These are phyloP conservation scores for Albizia julibrissin DNA, from an alignment of 306 rosid genomes.

Conservation along the genomic window DNA sequence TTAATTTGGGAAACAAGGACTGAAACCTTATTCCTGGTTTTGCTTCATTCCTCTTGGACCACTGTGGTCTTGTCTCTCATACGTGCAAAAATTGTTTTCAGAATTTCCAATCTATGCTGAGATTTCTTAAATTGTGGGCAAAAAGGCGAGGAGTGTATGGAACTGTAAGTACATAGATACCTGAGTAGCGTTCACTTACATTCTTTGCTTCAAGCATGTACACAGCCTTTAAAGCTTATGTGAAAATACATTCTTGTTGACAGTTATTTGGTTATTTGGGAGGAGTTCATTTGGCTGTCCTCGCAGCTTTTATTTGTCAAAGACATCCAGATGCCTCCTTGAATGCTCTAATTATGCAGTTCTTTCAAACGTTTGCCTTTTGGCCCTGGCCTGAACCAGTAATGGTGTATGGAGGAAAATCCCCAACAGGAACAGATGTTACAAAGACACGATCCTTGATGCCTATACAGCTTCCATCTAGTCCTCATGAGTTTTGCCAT, in stretches of 20 bases:
- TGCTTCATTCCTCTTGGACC: slow-evolving; percentile 14
- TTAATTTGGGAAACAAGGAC: background rate
- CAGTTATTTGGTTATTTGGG: slow-evolving; percentile 55
- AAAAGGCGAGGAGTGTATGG: slow-evolving; percentile 60
- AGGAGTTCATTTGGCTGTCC: slow-evolving; percentile 54
- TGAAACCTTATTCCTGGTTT: background rate
- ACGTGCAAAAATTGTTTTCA: slow-evolving; percentile 30
- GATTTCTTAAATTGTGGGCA: slow-evolving; percentile 58
- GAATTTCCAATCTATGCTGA: slow-evolving; percentile 48
- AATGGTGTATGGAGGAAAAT: slow-evolving; percentile 40
- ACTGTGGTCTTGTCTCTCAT: slow-evolving; percentile 29
- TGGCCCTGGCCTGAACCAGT: slow-evolving; percentile 60
- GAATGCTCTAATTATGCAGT: slow-evolving; percentile 41
- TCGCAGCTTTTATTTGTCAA: slow-evolving; percentile 45
- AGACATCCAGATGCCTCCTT: slow-evolving; percentile 40
- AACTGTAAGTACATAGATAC: slow-evolving; percentile 44
- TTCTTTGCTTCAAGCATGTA: slow-evolving; percentile 8
- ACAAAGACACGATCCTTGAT: slow-evolving; percentile 37
- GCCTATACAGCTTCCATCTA: slow-evolving; percentile 50
- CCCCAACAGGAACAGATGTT: slow-evolving; percentile 18
- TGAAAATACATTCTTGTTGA: slow-evolving; percentile 18
- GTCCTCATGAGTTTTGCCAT: slow-evolving; percentile 43
- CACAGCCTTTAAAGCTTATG: slow-evolving; percentile 26
- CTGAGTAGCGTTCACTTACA: slow-evolving; percentile 14
- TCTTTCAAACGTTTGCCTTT: slow-evolving; percentile 47